Evolutionary conservation across 345 rosid genomes (phyloP), one percentile per base, ranked within the genome.

Genomic region (Barbarea vulgaris): DNA sequence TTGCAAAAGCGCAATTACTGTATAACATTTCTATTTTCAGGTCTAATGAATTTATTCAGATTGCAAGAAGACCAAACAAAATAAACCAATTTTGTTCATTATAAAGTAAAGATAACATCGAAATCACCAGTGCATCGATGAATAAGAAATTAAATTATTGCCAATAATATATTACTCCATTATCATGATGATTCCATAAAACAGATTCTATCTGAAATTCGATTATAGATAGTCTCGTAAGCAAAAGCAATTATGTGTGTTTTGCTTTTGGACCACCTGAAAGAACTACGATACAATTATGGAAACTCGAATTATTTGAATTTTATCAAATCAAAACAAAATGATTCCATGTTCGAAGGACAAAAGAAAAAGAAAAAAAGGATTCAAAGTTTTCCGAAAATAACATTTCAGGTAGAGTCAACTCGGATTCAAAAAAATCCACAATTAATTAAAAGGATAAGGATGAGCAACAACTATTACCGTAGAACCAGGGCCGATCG

Each of bases 401-500:
- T 0, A 60, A 59, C 22, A 34, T 41, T 55, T 56, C 4, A 54
- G 42, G 1, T 14, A 30, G 31, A 67, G 80, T 64, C 60, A 75
- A 75, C 11, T 1, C 22, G 11, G 48, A 15, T 33, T 51, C 33
- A 14, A 37, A 28, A 37, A 28, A 46, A 69, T 24, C 22, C 14
- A 53, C 18, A 22, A 12, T 7, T 6, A 7, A 7, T 27, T 27
- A 27, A 28, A 50, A 17, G 31, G 34, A 24, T 11, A 18, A 33
- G 19, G 24, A 72, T 11, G 48, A 67, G 50, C 14, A 64, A 47
- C 4, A 36, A 19, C 21, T 46, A 36, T 55, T 81, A 94, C 98
- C 93, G 97, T 88, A 69, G 77, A 70, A 54, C 98, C 93, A 17
- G 73, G 67, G 63, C 96, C 96, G 77, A 94, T 28, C 52, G 90